Percentiles rank a stretch among this genome's conserved stretches.
phyloP scores from a whole-genome alignment of 2,329 filamentous ascomycete genomes.

The Didymella pomorum region DNA sequence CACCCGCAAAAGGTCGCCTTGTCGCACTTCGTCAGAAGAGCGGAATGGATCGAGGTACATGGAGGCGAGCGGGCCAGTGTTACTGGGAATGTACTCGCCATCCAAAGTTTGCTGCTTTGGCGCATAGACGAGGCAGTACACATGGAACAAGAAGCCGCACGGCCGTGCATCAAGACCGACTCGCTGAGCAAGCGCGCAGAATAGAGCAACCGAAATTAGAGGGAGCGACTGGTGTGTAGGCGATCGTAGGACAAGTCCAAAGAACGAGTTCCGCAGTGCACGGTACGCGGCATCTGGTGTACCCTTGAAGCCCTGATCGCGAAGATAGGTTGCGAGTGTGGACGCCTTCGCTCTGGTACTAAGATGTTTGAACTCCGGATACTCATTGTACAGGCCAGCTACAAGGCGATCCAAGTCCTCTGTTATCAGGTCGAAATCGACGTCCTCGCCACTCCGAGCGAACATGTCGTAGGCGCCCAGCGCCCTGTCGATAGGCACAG shows the following conservation, averaged over 20 bases:
- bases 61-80: conserved; percentile 46
- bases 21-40: conserved; percentile 70
- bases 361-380: conserved; percentile 63
- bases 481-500: conserved; percentile 72
- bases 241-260: conserved; percentile 80
- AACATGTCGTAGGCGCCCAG: conserved; percentile 91
- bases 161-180: conserved; percentile 79
- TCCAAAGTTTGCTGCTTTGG: conserved; percentile 63
- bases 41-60: conserved; percentile 90
- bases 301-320: conserved; percentile 72
- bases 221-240: conserved; percentile 81
- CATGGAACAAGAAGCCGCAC: conserved; percentile 84
- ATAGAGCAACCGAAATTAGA: conserved; percentile 86
- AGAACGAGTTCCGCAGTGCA: conserved; percentile 84
- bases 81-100: conserved; percentile 46
- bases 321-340: conserved; percentile 73
- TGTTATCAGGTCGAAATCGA: conserved; percentile 73
- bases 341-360: conserved; percentile 74
- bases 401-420: conserved; percentile 71
- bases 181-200: conserved; percentile 77
- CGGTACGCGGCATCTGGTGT: conserved; percentile 78
- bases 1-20: conserved; percentile 65
- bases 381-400: conserved; percentile 60
- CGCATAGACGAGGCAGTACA: conserved; percentile 79
- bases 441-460: conserved; percentile 73